phyloP scores from a whole-genome alignment of 805 yeast species.

The Schwanniomyces yamadae region DNA sequence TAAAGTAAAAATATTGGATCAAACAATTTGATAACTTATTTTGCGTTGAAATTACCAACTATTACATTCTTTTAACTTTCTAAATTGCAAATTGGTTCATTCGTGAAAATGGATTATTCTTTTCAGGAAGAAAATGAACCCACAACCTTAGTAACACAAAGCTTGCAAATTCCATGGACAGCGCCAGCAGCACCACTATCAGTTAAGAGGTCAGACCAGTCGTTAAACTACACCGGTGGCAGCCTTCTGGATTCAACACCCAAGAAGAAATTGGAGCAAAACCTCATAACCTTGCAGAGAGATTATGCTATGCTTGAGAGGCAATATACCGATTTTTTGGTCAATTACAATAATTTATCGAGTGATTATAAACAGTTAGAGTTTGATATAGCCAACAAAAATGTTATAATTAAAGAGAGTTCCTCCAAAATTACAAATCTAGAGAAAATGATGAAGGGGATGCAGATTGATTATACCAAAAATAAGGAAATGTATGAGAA shows the following conservation, averaged over 20 bases:
- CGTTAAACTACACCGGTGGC: conserved; percentile 8
- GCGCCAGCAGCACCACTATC: conserved; percentile 10
- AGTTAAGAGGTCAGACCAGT: conserved; percentile 12
- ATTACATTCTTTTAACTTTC: no score
- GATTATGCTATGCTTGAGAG: conserved; percentile 13
- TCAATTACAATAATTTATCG: conserved; percentile 23
- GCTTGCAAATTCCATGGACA: conserved; percentile 6
- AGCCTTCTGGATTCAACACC: conserved; percentile 1
- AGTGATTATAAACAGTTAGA: conserved; percentile 32
- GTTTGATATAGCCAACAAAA: conserved; percentile 26
- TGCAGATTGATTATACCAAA: conserved; percentile 29
- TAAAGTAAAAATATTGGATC: no score
- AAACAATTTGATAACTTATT: no score
- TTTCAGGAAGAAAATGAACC: conserved; percentile 10
- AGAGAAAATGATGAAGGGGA: conserved; percentile 27
- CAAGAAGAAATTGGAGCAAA: conserved; percentile 6
- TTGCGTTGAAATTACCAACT: no score
- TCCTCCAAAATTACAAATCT: conserved; percentile 20
- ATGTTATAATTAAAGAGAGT: conserved; percentile 25
- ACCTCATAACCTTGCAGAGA: conserved; percentile 5
- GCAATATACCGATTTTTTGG: conserved; percentile 31
- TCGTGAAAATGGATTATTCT: conserved; percentile 11
- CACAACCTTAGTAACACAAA: conserved; percentile 3
- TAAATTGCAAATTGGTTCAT: no score
- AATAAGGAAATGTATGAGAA: conserved; percentile 26